Conservation (phyloP, 2,329 filamentous ascomycete genomes). For the Fusarium sp. region DNA sequence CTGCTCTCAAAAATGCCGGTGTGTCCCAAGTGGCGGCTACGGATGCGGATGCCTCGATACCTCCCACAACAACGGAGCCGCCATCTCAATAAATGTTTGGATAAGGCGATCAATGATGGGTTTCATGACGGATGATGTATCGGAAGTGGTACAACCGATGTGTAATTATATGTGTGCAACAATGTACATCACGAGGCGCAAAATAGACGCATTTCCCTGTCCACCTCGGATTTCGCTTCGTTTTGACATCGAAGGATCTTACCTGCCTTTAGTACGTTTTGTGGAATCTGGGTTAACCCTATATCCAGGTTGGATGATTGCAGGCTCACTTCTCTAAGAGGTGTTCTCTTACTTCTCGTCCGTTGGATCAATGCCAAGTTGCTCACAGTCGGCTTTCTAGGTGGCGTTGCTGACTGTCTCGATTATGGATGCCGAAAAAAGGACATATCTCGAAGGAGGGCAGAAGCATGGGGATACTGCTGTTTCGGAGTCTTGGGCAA, state of each 20-base stretch:
- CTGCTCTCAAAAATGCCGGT: conserved; percentile 57
- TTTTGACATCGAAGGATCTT: neutral
- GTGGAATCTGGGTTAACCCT: too few species aligned
- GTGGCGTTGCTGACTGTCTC: too few species aligned
- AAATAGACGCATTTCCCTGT: conserved; percentile 48
- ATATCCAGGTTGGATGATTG: too few species aligned
- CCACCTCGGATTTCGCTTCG: neutral
- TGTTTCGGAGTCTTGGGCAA: too few species aligned
- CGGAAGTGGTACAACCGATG: conserved; percentile 35
- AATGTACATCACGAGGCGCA: conserved; percentile 53
- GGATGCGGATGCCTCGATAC: conserved; percentile 34
- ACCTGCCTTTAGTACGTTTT: neutral
- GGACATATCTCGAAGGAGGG: too few species aligned
- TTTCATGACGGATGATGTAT: conserved; percentile 35
- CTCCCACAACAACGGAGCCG: conserved; percentile 38
- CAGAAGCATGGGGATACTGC: too few species aligned
- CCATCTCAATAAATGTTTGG: conserved; percentile 36
- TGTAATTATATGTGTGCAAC: conserved; percentile 54
- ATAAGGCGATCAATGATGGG: conserved; percentile 12
- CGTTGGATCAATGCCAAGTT: too few species aligned
- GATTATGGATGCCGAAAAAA: too few species aligned
- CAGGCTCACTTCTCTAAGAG: too few species aligned
- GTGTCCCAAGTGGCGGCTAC: conserved; percentile 51
- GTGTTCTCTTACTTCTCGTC: too few species aligned
- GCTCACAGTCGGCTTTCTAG: too few species aligned